Evolutionary conservation across 2,329 filamentous ascomycete genomes (phyloP).

Genomic region (Claviceps fusiformis): DNA sequence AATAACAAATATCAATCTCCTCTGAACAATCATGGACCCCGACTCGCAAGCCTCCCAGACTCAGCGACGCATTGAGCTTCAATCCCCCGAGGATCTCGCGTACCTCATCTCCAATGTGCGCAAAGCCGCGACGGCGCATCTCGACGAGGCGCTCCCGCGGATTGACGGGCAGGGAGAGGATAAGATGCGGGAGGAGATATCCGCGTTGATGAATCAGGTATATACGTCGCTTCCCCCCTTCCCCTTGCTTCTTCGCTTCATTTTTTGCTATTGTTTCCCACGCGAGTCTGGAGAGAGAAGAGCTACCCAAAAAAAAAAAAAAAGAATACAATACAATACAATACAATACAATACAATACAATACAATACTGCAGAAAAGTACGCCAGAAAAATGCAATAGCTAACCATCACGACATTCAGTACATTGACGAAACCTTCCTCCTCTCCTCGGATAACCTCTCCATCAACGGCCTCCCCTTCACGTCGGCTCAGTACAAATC

Average conservation of each 20-base stretch:
- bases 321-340: no score
- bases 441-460: conserved; percentile 44
- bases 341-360: no score
- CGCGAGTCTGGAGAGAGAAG: no score
- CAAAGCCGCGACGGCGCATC: conserved; percentile 51
- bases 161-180: conserved; percentile 40
- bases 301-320: background rate
- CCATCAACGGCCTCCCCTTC: conserved; percentile 47
- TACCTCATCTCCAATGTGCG: conserved; percentile 59
- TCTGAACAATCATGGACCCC: conserved; percentile 17
- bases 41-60: conserved; percentile 22
- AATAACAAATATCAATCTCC: background rate
- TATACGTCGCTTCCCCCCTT: background rate
- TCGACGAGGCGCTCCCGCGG: conserved; percentile 55
- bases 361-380: no score
- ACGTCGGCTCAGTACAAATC: conserved; percentile 23
- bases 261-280: background rate
- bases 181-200: conserved; percentile 44
- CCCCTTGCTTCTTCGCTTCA: background rate
- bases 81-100: conserved; percentile 58
- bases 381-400: background rate
- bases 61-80: conserved; percentile 68
- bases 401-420: conserved; percentile 18
- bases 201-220: conserved; percentile 46
- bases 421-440: conserved; percentile 49